These are phyloP conservation scores for Coprinopsis sp. DNA, from an alignment of 768 basidiomycete species.

Conservation along the genomic window DNA sequence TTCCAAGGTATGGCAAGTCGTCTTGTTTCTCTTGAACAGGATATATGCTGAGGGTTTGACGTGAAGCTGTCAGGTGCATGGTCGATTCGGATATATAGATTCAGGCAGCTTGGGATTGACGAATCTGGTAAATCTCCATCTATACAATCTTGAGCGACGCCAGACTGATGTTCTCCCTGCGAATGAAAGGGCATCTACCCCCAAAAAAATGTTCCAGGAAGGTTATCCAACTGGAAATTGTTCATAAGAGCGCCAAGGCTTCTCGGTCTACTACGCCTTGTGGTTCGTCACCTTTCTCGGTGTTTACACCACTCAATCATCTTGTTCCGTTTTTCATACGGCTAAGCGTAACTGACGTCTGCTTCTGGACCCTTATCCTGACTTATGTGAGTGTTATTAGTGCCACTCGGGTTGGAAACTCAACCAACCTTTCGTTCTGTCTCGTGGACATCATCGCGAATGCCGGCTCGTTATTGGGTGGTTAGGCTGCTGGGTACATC, in stretches of 20 bases:
- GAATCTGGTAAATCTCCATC: constrained; percentile 38
- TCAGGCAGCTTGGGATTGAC: constrained; percentile 49
- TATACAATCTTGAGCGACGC: background rate
- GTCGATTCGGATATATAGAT: constrained; percentile 69
- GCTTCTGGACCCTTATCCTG: constrained; percentile 44
- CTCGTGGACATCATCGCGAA: constrained; percentile 64
- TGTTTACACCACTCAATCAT: constrained; percentile 52
- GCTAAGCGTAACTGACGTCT: background rate
- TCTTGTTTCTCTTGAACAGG: background rate
- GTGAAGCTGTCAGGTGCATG: constrained; percentile 77
- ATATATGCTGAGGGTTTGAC: background rate
- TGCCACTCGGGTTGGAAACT: constrained; percentile 46
- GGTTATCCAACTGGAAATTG: constrained; percentile 50
- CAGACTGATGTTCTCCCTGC: constrained; percentile 17
- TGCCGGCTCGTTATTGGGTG: constrained; percentile 57
- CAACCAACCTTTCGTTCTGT: constrained; percentile 41
- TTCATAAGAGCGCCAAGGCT: constrained; percentile 53
- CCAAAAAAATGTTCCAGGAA: constrained; percentile 47
- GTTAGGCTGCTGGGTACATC: constrained; percentile 48
- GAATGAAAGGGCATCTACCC: constrained; percentile 51
- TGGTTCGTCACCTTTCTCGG: constrained; percentile 60
- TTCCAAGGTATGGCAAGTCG: constrained; percentile 40
- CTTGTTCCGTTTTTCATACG: background rate
- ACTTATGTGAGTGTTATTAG: constrained; percentile 65
- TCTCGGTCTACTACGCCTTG: constrained; percentile 52